Evolutionary conservation across 768 basidiomycete genomes (phyloP).

Genomic region (Tylopilus plumbeoviolaceoides): DNA sequence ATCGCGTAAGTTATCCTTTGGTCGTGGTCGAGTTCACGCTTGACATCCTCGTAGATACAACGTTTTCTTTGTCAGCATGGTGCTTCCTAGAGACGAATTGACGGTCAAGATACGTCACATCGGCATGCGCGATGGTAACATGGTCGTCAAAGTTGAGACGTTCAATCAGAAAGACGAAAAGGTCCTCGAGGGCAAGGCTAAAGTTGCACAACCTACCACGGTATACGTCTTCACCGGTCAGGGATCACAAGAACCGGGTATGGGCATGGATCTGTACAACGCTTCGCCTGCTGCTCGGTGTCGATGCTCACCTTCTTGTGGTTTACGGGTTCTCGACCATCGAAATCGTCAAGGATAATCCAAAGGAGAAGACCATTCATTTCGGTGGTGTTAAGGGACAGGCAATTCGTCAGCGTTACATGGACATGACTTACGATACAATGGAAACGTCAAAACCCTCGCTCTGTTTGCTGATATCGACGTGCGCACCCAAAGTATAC

Average conservation of each 20-base stretch:
- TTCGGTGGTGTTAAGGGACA: constrained; percentile 99
- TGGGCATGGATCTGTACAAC: constrained; percentile 99
- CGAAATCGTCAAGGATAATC: constrained; percentile 98
- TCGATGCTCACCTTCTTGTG: constrained; percentile 87
- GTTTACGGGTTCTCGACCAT: constrained; percentile 99
- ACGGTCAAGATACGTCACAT: constrained; percentile 83
- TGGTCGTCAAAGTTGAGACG: constrained; percentile 87
- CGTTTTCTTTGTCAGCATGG: constrained; percentile 96
- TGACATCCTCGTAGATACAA: constrained; percentile 58
- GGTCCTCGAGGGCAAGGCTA: constrained; percentile 87
- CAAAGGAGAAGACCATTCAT: constrained; percentile 98
- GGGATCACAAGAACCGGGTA: constrained; percentile 95
- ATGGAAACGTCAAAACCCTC: constrained; percentile 93
- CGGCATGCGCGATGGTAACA: constrained; percentile 90
- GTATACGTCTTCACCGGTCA: constrained; percentile 99
- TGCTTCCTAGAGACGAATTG: constrained; percentile 85
- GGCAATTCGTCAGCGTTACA: constrained; percentile 97
- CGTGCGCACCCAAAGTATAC: constrained; percentile 91
- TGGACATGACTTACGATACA: constrained; percentile 98
- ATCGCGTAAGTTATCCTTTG: constrained; percentile 56
- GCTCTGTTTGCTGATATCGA: constrained; percentile 96
- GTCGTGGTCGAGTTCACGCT: background rate
- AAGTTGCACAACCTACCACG: constrained; percentile 88
- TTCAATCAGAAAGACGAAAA: constrained; percentile 83
- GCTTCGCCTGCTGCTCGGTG: constrained; percentile 89